These are phyloP conservation scores for Backusella luteola DNA, from an alignment of 192 early-diverging fungal species.

Conservation along the genomic window DNA sequence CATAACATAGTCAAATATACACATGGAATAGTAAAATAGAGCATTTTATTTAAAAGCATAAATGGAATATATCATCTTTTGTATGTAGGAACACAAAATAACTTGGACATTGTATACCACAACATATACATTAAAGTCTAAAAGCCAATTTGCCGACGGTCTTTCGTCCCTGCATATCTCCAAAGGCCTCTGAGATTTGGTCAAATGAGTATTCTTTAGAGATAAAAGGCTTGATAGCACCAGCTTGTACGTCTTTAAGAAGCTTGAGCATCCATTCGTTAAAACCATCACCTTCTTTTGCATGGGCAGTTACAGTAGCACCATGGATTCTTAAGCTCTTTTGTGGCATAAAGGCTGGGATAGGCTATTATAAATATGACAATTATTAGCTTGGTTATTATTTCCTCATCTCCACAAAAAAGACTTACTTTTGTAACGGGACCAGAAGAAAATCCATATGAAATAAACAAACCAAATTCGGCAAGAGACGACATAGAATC, in stretches of 20 bases:
- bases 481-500: not conserved
- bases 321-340: not conserved
- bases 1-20: no score
- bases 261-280: not conserved
- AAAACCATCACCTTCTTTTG: not conserved
- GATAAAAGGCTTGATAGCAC: not conserved
- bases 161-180: not conserved
- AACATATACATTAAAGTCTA: not conserved
- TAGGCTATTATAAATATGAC: not conserved
- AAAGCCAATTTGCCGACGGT: not conserved
- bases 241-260: not conserved
- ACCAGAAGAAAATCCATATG: not conserved
- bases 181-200: not conserved
- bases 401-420: not conserved
- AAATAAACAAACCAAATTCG: not conserved
- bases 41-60: no score
- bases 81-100: no score
- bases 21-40: no score
- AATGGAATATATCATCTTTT: no score
- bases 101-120: no score
- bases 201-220: not conserved
- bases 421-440: not conserved
- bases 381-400: not conserved
- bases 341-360: not conserved
- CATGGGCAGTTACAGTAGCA: not conserved